phyloP scores from a whole-genome alignment of 306 rosid species.

The Rosa multiflora region DNA sequence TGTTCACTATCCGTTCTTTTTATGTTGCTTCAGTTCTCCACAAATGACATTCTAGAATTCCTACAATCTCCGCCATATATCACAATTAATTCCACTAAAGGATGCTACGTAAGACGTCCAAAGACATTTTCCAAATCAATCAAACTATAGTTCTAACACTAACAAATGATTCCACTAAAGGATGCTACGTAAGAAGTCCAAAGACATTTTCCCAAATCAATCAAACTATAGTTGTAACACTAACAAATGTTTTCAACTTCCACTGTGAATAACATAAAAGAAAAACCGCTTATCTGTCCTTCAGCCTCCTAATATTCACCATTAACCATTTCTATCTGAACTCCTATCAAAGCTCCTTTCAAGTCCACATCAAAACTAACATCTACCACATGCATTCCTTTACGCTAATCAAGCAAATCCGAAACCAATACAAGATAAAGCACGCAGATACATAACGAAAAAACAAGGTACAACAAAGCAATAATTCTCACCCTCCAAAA shows the following conservation, averaged over 20 bases:
- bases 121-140: neutral
- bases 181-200: neutral
- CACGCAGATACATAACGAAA: neutral
- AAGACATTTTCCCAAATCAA: no score
- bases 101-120: neutral
- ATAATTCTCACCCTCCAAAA: conserved; percentile 62
- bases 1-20: neutral
- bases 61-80: neutral
- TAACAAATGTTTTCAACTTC: neutral
- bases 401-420: neutral
- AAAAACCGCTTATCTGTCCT: neutral
- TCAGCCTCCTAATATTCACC: neutral
- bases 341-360: neutral
- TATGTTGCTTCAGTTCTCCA: no score
- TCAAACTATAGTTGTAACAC: neutral
- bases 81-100: neutral
- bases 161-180: neutral
- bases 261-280: neutral
- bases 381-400: neutral
- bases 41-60: neutral
- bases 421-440: neutral
- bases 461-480: neutral
- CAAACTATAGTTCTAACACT: no score
- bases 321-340: neutral
- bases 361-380: neutral